Evolutionary conservation across 768 basidiomycete species (phyloP).

Genomic region (Suillus weaverae): DNA sequence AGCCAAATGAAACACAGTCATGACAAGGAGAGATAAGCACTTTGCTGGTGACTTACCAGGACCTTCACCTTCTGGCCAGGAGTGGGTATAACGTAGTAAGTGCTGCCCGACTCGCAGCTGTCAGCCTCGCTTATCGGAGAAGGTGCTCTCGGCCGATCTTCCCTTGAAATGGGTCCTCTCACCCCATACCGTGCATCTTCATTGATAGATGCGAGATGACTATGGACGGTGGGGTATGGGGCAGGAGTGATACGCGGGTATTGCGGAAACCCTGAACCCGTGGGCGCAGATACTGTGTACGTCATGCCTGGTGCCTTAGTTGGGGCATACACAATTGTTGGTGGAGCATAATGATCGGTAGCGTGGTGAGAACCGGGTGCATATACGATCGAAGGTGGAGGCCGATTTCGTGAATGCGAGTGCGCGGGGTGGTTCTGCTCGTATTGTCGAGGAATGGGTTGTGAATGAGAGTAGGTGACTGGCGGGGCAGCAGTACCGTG

Average conservation of each 20-base stretch:
- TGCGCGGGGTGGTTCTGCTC: constrained; percentile 33
- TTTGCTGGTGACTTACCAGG: constrained; percentile 51
- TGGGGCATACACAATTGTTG: constrained; percentile 56
- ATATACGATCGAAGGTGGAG: constrained; percentile 61
- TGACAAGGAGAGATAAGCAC: constrained; percentile 15
- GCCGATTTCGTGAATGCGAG: constrained; percentile 40
- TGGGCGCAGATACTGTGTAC: constrained; percentile 67
- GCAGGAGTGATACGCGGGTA: constrained; percentile 43
- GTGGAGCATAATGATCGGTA: constrained; percentile 56
- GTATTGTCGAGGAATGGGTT: constrained; percentile 37
- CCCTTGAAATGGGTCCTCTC: constrained; percentile 30
- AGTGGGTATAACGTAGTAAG: constrained; percentile 72
- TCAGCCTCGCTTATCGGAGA: constrained; percentile 37
- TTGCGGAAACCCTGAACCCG: constrained; percentile 36
- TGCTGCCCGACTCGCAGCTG: constrained; percentile 63
- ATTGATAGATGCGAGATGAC: constrained; percentile 36
- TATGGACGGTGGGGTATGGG: constrained; percentile 42
- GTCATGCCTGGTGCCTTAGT: constrained; percentile 61
- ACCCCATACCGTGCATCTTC: constrained; percentile 38
- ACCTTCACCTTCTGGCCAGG: constrained; percentile 76
- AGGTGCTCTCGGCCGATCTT: constrained; percentile 34
- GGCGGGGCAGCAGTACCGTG: constrained; percentile 23
- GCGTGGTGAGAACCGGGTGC: constrained; percentile 47
- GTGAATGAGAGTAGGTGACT: constrained; percentile 41
- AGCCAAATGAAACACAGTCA: constrained; percentile 27